Evolutionary conservation across 2,329 filamentous ascomycete species (phyloP).

Genomic region (Volutella citrinella): DNA sequence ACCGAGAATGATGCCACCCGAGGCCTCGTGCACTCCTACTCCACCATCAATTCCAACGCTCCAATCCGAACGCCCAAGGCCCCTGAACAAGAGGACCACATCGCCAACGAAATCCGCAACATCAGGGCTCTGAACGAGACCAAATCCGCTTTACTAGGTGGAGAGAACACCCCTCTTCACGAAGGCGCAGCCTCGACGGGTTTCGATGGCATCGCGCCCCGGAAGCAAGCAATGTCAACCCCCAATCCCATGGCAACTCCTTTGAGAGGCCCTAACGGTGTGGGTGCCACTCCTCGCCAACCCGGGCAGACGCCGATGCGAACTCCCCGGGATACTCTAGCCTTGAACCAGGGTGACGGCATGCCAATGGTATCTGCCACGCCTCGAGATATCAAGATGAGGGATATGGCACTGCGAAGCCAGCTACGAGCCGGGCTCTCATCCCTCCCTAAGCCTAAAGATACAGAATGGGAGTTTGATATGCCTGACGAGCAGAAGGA

Average conservation of each 20-base stretch:
- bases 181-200: constrained; percentile 81
- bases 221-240: constrained; percentile 78
- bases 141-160: constrained; percentile 87
- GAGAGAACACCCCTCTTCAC: constrained; percentile 86
- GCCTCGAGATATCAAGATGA: constrained; percentile 70
- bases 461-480: constrained; percentile 91
- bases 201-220: constrained; percentile 80
- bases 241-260: constrained; percentile 96
- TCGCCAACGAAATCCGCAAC: constrained; percentile 94
- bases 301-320: constrained; percentile 80
- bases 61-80: constrained; percentile 91
- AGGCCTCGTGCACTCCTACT: constrained; percentile 84
- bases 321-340: constrained; percentile 84
- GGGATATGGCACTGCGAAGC: constrained; percentile 65
- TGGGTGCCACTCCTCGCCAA: constrained; percentile 65
- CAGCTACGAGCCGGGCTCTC: constrained; percentile 72
- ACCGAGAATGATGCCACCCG: constrained; percentile 83
- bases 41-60: constrained; percentile 72
- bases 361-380: constrained; percentile 71
- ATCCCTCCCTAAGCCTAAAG: constrained; percentile 85
- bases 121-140: constrained; percentile 90
- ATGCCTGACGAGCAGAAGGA: constrained; percentile 80
- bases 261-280: constrained; percentile 61
- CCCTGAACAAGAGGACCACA: constrained; percentile 88
- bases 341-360: constrained; percentile 71